Conservation (phyloP, 495 filamentous ascomycete genomes). For the Penicillium fimorum region DNA sequence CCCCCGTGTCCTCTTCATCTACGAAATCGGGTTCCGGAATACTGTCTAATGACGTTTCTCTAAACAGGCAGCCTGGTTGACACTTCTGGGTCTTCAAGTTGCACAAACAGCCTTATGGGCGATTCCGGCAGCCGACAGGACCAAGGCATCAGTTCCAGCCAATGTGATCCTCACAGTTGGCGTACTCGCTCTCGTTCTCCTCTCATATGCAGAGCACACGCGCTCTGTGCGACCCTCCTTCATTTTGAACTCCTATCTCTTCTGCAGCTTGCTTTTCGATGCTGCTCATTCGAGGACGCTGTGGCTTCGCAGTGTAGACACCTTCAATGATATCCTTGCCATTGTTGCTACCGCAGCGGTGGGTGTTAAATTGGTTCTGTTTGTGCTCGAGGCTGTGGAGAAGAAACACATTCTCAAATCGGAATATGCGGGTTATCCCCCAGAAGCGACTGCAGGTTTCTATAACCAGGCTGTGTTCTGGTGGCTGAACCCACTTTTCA, state of each 20-base stretch:
- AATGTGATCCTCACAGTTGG: conserved; percentile 45
- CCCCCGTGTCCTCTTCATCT: background rate
- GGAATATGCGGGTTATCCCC: conserved; percentile 46
- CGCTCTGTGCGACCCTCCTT: conserved; percentile 57
- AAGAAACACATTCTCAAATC: conserved; percentile 51
- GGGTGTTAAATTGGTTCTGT: conserved; percentile 47
- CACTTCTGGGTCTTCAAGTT: conserved; percentile 44
- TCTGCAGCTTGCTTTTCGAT: conserved; percentile 60
- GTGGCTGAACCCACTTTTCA: conserved; percentile 60
- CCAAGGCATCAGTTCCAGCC: conserved; percentile 47
- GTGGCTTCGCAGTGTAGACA: conserved; percentile 48
- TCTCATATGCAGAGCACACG: conserved; percentile 59
- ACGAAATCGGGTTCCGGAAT: background rate
- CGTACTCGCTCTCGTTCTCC: conserved; percentile 37
- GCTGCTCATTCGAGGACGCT: conserved; percentile 54
- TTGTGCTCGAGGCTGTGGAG: conserved; percentile 53
- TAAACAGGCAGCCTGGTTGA: conserved; percentile 39
- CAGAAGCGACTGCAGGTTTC: conserved; percentile 59
- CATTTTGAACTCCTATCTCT: conserved; percentile 59
- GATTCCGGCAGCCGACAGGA: conserved; percentile 29
- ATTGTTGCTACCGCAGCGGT: conserved; percentile 49
- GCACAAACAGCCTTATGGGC: conserved; percentile 51
- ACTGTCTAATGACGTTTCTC: background rate
- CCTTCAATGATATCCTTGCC: conserved; percentile 36
- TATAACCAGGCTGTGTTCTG: conserved; percentile 53